phyloP scores from a whole-genome alignment of 2,329 filamentous ascomycete genomes.

The Clonostachys byssicola region DNA sequence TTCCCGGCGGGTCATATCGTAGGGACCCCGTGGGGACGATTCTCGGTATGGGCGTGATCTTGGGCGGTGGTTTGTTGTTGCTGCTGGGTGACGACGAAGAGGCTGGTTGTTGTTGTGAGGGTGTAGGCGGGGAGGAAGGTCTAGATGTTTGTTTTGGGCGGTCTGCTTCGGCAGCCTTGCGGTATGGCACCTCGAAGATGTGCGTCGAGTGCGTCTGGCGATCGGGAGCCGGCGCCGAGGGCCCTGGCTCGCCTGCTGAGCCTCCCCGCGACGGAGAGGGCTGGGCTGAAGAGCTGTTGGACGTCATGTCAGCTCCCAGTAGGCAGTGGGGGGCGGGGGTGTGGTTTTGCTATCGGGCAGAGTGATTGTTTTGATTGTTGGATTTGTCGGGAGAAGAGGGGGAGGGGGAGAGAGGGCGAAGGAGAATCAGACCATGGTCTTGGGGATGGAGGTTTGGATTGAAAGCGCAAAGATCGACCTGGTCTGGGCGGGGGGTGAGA shows the following conservation, averaged over 20 bases:
- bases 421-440: no score
- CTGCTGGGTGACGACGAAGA: not conserved
- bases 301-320: no score
- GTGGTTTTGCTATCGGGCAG: no score
- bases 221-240: not conserved
- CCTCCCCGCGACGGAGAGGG: not conserved
- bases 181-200: constrained; percentile 2
- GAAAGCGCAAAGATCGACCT: no score
- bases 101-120: not conserved
- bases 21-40: not conserved
- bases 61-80: constrained; percentile 24
- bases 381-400: no score
- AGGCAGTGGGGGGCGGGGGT: no score
- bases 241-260: not conserved
- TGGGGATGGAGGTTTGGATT: no score
- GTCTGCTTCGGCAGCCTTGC: not conserved
- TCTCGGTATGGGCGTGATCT: constrained; percentile 28
- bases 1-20: not conserved
- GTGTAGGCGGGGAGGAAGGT: not conserved
- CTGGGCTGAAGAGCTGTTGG: not conserved
- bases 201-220: constrained; percentile 4
- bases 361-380: no score
- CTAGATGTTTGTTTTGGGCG: not conserved
- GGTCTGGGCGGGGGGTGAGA: no score
- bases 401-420: no score